Conservation (phyloP, 768 basidiomycete genomes). For the Naganishia onofrii region DNA sequence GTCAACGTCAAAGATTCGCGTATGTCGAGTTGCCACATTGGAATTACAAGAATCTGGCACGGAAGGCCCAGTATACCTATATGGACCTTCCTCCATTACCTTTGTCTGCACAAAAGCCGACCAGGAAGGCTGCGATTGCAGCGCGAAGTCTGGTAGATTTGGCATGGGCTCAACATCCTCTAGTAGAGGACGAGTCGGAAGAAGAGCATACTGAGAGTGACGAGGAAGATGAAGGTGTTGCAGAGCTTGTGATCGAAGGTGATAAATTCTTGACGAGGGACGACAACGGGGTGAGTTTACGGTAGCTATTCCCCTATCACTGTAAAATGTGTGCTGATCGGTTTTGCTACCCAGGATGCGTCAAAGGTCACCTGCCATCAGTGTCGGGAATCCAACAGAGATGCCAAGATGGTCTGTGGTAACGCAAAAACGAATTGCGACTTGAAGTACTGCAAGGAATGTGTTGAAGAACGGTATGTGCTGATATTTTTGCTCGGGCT, state of each 20-base stretch:
- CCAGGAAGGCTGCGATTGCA: slow-evolving; percentile 6
- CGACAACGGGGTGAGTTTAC: not conserved
- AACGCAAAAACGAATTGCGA: slow-evolving; percentile 41
- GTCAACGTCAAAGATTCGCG: slow-evolving; percentile 28
- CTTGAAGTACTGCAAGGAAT: slow-evolving; percentile 42
- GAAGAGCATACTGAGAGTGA: not conserved
- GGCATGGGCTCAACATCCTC: not conserved
- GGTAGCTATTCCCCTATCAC: not conserved
- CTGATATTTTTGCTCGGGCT: not conserved
- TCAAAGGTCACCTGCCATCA: slow-evolving; percentile 44
- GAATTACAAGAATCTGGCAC: not conserved
- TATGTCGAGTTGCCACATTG: slow-evolving; percentile 24
- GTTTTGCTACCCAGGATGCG: slow-evolving; percentile 25
- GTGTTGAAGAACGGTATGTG: slow-evolving; percentile 42
- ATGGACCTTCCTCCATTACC: slow-evolving; percentile 24
- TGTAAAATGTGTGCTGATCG: not conserved
- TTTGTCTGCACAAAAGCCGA: not conserved
- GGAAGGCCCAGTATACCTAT: not conserved
- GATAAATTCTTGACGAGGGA: slow-evolving; percentile 21
- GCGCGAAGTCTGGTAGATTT: not conserved
- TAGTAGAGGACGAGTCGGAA: slow-evolving; percentile 5
- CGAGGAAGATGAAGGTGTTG: slow-evolving; percentile 7
- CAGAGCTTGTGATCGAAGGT: slow-evolving; percentile 7
- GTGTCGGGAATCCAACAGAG: slow-evolving; percentile 41
- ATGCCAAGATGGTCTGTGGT: slow-evolving; percentile 47